Evolutionary conservation across 2,329 filamentous ascomycete genomes (phyloP).

Genomic region (Stachybotrys echinatus): DNA sequence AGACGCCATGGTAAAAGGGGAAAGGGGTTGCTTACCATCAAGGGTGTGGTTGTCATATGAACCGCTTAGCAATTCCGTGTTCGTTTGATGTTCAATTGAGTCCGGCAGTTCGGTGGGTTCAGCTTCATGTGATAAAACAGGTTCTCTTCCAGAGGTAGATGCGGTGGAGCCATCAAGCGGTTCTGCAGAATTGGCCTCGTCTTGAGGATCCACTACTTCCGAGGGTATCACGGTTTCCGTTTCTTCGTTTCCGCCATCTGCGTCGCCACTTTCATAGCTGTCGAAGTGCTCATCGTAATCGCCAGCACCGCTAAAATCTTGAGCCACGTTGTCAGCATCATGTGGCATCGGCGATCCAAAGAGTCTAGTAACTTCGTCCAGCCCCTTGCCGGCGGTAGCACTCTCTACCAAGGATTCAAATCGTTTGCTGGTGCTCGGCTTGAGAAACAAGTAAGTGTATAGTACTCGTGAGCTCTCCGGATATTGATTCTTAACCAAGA

Average conservation of each 20-base stretch:
- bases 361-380: slow-evolving; percentile 34
- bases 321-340: slow-evolving; percentile 7
- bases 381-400: slow-evolving; percentile 32
- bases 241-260: slow-evolving; percentile 5
- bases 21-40: too few species aligned
- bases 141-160: too few species aligned
- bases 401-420: slow-evolving; percentile 34
- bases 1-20: too few species aligned
- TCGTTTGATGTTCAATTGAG: too few species aligned
- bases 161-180: too few species aligned
- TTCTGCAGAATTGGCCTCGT: slow-evolving; percentile 13
- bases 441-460: slow-evolving; percentile 37
- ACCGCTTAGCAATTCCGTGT: too few species aligned
- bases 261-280: slow-evolving; percentile 16
- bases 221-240: background rate
- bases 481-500: slow-evolving; percentile 38
- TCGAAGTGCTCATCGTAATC: slow-evolving; percentile 15
- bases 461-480: slow-evolving; percentile 29
- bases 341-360: slow-evolving; percentile 23
- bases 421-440: slow-evolving; percentile 31
- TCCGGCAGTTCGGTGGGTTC: too few species aligned
- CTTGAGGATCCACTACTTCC: slow-evolving; percentile 2
- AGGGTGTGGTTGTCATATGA: too few species aligned
- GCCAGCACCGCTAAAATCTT: slow-evolving; percentile 10
- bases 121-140: too few species aligned